Evolutionary conservation across 768 basidiomycete species (phyloP), one percentile per base, ranked within the genome.

Genomic region (Rhizopogon salebrosus): DNA sequence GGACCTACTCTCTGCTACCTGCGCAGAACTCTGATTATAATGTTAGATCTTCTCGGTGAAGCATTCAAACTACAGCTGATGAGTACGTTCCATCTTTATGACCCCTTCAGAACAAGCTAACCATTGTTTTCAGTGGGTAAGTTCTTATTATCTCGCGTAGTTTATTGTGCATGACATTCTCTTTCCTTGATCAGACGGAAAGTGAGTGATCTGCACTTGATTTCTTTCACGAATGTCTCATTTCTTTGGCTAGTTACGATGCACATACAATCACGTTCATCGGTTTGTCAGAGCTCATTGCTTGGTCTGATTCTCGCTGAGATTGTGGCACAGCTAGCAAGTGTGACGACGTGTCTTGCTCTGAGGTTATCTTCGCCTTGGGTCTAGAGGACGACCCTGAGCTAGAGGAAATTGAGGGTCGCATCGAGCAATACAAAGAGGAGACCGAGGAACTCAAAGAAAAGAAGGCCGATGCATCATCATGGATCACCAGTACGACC

Each of bases 21-120:
- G 40, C 24, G 18, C 24, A 23, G 50, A 23, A 46, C 18, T 20
- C 11, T 51, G n/a, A 9, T 11, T n/a, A 16, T 31, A 9, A 49
- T 31, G 22, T 55, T 43, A 79, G 83, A 83, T 59, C 64, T 85
- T n/a, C 71, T 85, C 13, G 83, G 83, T 0, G 81, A 84, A 51
- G 83, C 82, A 0, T 84, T 85, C 63, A 80, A 76, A 60, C 73
- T 76, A 60, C 83, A 85, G 58, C 63, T 85, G 7, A 76, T 82
- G 75, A 84, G 81, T 82, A 52, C 71, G 74, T 54, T 8, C 35
- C 53, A 38, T 38, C 14, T 10, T 51, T 27, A 2, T 18, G 45
- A 6, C 16, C 34, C 31, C 24, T 23, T 42, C 9, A 35, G 24
- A n/a, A 31, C 29, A 45, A 1, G 18, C 43, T 45, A 45, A 45